phyloP scores from a whole-genome alignment of 805 yeast species.

The Yamadazyma takamatsuzukensis region DNA sequence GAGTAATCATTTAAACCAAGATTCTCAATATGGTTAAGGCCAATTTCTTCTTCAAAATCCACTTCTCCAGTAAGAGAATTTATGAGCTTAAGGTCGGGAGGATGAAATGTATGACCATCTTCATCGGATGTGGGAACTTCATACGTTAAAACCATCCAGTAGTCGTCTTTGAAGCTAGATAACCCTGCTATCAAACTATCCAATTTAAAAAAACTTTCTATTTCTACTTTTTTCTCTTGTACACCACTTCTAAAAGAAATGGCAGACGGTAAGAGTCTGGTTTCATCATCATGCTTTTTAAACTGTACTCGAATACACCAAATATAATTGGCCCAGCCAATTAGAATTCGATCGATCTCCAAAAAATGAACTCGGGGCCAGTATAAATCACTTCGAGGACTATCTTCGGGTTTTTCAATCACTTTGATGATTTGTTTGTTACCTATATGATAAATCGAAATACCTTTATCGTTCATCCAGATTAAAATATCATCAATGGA shows the following conservation, averaged over 20 bases:
- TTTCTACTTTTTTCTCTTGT: slow-evolving; percentile 40
- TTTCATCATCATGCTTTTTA: slow-evolving; percentile 10
- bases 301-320: slow-evolving; percentile 61
- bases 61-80: slow-evolving; percentile 67
- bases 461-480: slow-evolving; percentile 85
- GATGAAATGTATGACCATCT: slow-evolving; percentile 24
- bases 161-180: slow-evolving; percentile 69
- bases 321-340: slow-evolving; percentile 81
- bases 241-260: slow-evolving; percentile 48
- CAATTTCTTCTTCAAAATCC: slow-evolving; percentile 73
- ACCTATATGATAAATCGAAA: slow-evolving; percentile 59
- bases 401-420: slow-evolving; percentile 53
- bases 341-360: slow-evolving; percentile 60
- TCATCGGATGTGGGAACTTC: slow-evolving; percentile 29
- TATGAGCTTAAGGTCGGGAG: slow-evolving; percentile 75
- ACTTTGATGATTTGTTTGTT: slow-evolving; percentile 47
- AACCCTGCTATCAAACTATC: slow-evolving; percentile 69
- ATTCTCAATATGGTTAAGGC: slow-evolving; percentile 51
- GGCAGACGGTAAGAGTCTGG: slow-evolving; percentile 45
- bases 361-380: slow-evolving; percentile 75
- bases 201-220: slow-evolving; percentile 47
- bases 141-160: slow-evolving; percentile 57
- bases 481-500: slow-evolving; percentile 62
- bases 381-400: slow-evolving; percentile 69
- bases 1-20: slow-evolving; percentile 81